A percentile compares a stretch with the other conserved stretches of the same genome.
phyloP scores from a whole-genome alignment of 768 basidiomycete genomes.

The Tylopilus balloui region DNA sequence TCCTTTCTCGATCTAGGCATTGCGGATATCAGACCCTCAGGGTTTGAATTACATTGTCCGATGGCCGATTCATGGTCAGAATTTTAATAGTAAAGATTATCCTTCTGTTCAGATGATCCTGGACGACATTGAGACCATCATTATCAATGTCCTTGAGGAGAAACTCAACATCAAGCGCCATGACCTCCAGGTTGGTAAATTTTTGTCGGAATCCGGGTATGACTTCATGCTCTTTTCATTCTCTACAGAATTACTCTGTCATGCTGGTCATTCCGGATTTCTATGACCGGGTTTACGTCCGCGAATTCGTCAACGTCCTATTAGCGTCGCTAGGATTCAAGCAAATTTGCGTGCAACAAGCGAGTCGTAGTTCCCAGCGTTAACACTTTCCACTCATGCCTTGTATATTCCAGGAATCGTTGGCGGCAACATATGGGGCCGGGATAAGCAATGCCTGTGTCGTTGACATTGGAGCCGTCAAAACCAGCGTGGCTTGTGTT shows the following conservation, averaged over 20 bases:
- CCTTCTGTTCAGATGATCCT: slow-evolving; percentile 61
- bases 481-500: slow-evolving; percentile 85
- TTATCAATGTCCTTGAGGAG: slow-evolving; percentile 56
- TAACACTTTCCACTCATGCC: too few relatives aligned
- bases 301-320: slow-evolving; percentile 69
- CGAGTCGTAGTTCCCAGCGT: slow-evolving; percentile 20
- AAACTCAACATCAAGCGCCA: slow-evolving; percentile 48
- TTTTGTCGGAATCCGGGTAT: neutral
- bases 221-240: neutral
- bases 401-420: slow-evolving; percentile 60
- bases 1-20: slow-evolving; percentile 45
- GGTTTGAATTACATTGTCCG: slow-evolving; percentile 65
- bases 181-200: slow-evolving; percentile 55
- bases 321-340: slow-evolving; percentile 84
- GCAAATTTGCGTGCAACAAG: slow-evolving; percentile 90
- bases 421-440: slow-evolving; percentile 92
- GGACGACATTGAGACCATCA: slow-evolving; percentile 72
- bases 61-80: slow-evolving; percentile 78
- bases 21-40: slow-evolving; percentile 65
- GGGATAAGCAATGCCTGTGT: slow-evolving; percentile 95
- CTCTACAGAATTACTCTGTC: slow-evolving; percentile 72
- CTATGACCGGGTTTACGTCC: slow-evolving; percentile 80
- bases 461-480: slow-evolving; percentile 86
- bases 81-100: slow-evolving; percentile 82
- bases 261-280: slow-evolving; percentile 91